Percentiles rank a stretch among this genome's conserved stretches.
These are phyloP conservation scores for Tetracladium marchalianum DNA, from an alignment of 495 filamentous ascomycete species.

Conservation along the genomic window DNA sequence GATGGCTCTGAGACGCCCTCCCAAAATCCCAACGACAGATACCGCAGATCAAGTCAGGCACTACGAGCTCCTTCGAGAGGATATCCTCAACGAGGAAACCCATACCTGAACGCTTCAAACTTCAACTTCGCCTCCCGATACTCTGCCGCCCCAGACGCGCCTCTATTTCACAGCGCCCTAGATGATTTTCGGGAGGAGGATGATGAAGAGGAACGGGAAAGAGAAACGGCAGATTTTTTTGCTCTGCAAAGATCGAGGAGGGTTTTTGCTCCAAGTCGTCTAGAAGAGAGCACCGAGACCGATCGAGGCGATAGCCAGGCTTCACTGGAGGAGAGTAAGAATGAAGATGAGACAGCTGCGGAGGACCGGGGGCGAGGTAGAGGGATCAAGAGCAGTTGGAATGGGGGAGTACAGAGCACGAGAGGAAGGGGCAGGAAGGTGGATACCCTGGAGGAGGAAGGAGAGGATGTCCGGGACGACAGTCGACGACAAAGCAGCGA, in stretches of 20 bases:
- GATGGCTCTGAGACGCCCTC: slow-evolving; percentile 40
- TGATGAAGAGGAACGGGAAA: slow-evolving; percentile 81
- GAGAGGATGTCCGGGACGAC: slow-evolving; percentile 45
- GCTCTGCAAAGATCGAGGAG: slow-evolving; percentile 81
- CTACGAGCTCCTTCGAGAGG: slow-evolving; percentile 8
- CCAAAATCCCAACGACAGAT: slow-evolving; percentile 32
- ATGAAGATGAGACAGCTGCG: slow-evolving; percentile 14
- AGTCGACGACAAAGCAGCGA: slow-evolving; percentile 24
- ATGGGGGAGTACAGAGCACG: slow-evolving; percentile 37
- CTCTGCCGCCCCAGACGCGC: slow-evolving; percentile 58
- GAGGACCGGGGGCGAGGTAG: slow-evolving; percentile 38
- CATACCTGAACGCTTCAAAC: slow-evolving; percentile 63
- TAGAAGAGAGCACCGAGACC: slow-evolving; percentile 73
- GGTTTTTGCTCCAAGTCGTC: slow-evolving; percentile 68
- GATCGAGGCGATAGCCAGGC: slow-evolving; percentile 55
- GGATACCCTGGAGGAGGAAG: slow-evolving; percentile 31
- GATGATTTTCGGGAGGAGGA: slow-evolving; percentile 82
- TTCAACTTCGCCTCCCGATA: slow-evolving; percentile 70
- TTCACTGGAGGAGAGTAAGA: slow-evolving; percentile 44
- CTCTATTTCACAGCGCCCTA: slow-evolving; percentile 75
- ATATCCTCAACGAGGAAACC: slow-evolving; percentile 38
- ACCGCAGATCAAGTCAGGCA: slow-evolving; percentile 21
- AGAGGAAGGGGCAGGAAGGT: slow-evolving; percentile 17
- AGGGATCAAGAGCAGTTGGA: slow-evolving; percentile 54
- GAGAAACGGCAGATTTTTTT: slow-evolving; percentile 88